Evolutionary conservation across 75 land plant species (phyloP).

Genomic region (Cupressus sempervirens): DNA sequence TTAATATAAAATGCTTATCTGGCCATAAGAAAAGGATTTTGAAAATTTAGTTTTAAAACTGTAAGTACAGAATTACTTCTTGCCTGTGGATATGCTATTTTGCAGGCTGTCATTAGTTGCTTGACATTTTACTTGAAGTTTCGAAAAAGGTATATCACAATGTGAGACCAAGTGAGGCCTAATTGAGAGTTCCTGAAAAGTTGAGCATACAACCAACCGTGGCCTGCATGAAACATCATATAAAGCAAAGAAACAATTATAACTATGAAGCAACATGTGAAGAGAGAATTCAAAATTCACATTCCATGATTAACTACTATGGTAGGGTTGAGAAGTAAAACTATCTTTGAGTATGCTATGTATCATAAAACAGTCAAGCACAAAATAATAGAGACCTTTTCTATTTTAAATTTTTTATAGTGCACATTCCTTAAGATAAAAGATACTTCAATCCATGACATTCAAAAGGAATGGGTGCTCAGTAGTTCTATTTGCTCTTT

Average conservation of each 20-base stretch:
- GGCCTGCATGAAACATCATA: not conserved
- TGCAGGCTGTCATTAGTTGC: constrained; percentile 2
- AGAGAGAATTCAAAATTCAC: not conserved
- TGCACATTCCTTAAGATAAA: not conserved
- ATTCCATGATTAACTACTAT: not conserved
- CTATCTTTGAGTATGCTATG: not conserved
- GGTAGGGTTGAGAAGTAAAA: not conserved
- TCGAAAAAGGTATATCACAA: not conserved
- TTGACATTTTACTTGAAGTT: not conserved
- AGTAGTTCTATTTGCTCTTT: not conserved
- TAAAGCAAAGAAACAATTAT: not conserved
- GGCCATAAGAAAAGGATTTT: not conserved
- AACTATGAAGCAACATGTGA: not conserved
- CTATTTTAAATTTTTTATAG: not conserved
- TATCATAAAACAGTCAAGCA: not conserved
- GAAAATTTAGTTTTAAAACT: not conserved
- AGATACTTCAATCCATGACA: not conserved
- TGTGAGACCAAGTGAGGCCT: constrained; percentile 1
- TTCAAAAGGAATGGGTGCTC: not conserved
- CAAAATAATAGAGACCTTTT: not conserved
- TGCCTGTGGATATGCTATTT: constrained; percentile 5
- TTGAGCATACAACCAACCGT: not conserved
- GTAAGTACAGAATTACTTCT: not conserved
- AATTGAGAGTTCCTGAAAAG: not conserved
- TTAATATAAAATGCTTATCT: not conserved